Evolutionary conservation across 2,329 filamentous ascomycete genomes (phyloP).

Genomic region (Pseudogymnoascus sp.): DNA sequence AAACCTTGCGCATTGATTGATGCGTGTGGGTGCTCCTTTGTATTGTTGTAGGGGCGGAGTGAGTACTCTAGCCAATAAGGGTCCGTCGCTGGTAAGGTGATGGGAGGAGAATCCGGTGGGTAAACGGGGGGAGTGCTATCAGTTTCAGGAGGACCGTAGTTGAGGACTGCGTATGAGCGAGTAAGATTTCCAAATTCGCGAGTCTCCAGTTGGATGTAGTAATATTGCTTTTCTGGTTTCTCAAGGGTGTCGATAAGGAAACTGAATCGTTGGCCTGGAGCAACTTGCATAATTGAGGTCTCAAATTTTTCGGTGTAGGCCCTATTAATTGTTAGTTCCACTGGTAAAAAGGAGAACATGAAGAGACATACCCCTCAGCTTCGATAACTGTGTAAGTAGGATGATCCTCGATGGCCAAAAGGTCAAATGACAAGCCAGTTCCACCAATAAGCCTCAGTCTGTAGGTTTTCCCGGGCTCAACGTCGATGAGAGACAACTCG

Average conservation of each 20-base stretch:
- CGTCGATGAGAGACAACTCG: conserved; percentile 41
- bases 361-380: conserved; percentile 41
- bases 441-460: conserved; percentile 52
- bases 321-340: conserved; percentile 19
- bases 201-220: conserved; percentile 36
- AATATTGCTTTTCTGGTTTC: conserved; percentile 27
- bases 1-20: conserved; percentile 15
- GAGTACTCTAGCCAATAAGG: conserved; percentile 29
- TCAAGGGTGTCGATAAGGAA: conserved; percentile 39
- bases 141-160: conserved; percentile 25
- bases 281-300: conserved; percentile 38
- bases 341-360: background rate
- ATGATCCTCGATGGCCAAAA: conserved; percentile 50
- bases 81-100: conserved; percentile 21
- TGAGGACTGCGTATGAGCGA: conserved; percentile 34
- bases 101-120: conserved; percentile 17
- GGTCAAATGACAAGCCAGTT: conserved; percentile 45
- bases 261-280: conserved; percentile 42
- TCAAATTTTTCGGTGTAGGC: conserved; percentile 33
- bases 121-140: conserved; percentile 9
- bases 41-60: conserved; percentile 20
- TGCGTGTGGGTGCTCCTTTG: background rate
- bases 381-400: conserved; percentile 48
- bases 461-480: conserved; percentile 53
- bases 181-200: conserved; percentile 34